A percentile compares a stretch with the other conserved stretches of the same genome.
Conservation (phyloP, 495 filamentous ascomycete species). For the Collariella sp. region DNA sequence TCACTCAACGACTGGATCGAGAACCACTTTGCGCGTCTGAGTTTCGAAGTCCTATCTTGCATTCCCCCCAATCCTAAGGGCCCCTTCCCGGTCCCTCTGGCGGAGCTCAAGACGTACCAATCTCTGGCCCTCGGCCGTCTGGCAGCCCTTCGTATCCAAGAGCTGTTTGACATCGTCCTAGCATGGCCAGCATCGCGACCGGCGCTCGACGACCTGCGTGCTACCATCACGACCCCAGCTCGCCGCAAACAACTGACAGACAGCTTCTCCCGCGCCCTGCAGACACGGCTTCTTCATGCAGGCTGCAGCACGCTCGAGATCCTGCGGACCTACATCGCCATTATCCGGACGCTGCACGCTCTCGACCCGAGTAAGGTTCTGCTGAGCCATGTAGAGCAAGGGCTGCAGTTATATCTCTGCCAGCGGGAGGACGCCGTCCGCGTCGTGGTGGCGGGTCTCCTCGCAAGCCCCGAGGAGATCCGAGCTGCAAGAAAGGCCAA, state of each 20-base stretch:
- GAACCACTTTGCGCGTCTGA: conserved; percentile 58
- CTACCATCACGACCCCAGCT: conserved; percentile 46
- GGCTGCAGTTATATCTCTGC: conserved; percentile 77
- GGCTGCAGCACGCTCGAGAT: conserved; percentile 86
- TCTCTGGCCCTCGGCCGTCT: conserved; percentile 69
- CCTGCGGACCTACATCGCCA: conserved; percentile 78
- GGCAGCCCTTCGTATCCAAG: conserved; percentile 67
- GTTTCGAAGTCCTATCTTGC: conserved; percentile 50
- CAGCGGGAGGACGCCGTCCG: conserved; percentile 90
- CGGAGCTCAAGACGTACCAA: conserved; percentile 69
- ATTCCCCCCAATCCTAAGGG: conserved; percentile 22
- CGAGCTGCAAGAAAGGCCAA: conserved; percentile 26
- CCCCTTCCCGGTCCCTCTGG: conserved; percentile 37
- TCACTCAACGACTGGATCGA: conserved; percentile 64
- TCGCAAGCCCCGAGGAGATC: conserved; percentile 55
- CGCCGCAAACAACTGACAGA: conserved; percentile 57
- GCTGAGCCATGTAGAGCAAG: conserved; percentile 72
- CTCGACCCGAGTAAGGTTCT: conserved; percentile 88
- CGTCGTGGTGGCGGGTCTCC: conserved; percentile 75
- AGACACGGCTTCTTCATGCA: conserved; percentile 71
- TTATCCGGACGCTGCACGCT: conserved; percentile 82
- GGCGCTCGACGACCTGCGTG: conserved; percentile 68
- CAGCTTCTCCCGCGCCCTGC: conserved; percentile 58
- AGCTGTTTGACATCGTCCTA: conserved; percentile 82
- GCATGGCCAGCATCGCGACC: conserved; percentile 73